A percentile compares a stretch with the other conserved stretches of the same genome.
These are phyloP conservation scores for Clonostachys rhizophaga DNA, from an alignment of 2,329 filamentous ascomycete species.

Conservation along the genomic window DNA sequence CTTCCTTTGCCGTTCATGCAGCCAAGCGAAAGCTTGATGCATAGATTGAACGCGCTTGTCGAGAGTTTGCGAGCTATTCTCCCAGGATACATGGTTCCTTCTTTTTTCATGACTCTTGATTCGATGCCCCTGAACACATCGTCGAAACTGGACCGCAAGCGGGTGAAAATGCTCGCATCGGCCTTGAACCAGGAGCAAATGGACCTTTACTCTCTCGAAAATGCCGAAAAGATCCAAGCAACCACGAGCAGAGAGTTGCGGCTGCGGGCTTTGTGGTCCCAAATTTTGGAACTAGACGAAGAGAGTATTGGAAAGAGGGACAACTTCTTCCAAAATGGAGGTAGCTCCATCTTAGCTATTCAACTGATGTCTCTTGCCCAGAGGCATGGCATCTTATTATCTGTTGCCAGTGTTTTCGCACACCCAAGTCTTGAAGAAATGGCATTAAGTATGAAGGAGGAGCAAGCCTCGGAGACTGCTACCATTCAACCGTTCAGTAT, in stretches of 20 bases:
- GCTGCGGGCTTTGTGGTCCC: conserved; percentile 27
- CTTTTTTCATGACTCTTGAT: not conserved
- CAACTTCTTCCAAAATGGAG: conserved; percentile 44
- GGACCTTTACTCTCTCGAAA: conserved; percentile 10
- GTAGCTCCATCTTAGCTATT: conserved; percentile 45
- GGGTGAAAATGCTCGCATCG: conserved; percentile 1
- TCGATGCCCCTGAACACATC: conserved; percentile 33
- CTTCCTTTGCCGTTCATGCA: not conserved
- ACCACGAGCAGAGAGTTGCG: conserved; percentile 6
- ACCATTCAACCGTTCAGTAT: not conserved
- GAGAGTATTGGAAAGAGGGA: conserved; percentile 31
- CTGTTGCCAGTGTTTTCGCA: not conserved
- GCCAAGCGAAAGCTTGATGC: conserved; percentile 1
- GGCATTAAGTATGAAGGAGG: not conserved
- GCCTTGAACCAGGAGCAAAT: conserved; percentile 5
- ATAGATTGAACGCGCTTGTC: not conserved
- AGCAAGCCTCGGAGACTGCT: not conserved
- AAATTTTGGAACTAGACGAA: conserved; percentile 22
- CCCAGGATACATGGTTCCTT: conserved; percentile 4
- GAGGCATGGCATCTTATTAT: not conserved
- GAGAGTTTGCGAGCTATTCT: not conserved
- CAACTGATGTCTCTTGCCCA: conserved; percentile 24
- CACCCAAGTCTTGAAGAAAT: conserved; percentile 1
- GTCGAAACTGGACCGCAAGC: conserved; percentile 25
- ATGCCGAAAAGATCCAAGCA: conserved; percentile 5